Percentiles rank a stretch among this genome's conserved stretches.
Evolutionary conservation across 2,329 filamentous ascomycete species (phyloP).

Genomic region (Aspergillaceae sp.): DNA sequence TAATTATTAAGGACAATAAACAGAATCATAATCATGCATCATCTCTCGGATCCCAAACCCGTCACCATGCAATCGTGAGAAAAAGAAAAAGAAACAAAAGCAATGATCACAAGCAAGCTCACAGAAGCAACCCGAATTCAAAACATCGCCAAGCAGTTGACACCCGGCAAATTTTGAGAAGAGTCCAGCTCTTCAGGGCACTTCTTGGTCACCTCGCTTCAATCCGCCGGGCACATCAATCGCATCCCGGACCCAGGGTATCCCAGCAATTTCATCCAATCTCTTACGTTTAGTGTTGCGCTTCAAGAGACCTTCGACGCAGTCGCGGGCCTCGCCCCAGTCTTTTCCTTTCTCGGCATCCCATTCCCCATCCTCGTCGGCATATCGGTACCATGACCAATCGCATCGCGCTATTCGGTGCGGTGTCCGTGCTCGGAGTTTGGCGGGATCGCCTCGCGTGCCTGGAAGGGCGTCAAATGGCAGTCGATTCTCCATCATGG

Average conservation of each 20-base stretch:
- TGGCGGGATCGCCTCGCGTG: constrained; percentile 60
- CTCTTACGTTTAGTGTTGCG: constrained; percentile 71
- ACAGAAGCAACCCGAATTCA: background rate
- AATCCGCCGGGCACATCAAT: constrained; percentile 58
- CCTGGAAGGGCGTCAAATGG: constrained; percentile 87
- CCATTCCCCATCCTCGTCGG: constrained; percentile 77
- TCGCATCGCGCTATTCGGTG: constrained; percentile 94
- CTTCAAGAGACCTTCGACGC: constrained; percentile 77
- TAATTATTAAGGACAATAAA: background rate
- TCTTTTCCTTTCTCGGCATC: constrained; percentile 58
- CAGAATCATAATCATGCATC: constrained; percentile 2
- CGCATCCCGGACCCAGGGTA: constrained; percentile 67
- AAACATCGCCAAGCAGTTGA: background rate
- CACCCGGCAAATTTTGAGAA: background rate
- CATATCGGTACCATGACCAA: constrained; percentile 88
- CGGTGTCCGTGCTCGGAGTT: constrained; percentile 71
- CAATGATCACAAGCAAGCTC: constrained; percentile 1
- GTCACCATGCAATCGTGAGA: constrained; percentile 8
- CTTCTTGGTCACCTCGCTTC: constrained; percentile 45
- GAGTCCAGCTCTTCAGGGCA: constrained; percentile 30
- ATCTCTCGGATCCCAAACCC: constrained; percentile 1
- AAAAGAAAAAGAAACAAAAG: constrained; percentile 2
- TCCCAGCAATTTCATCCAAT: constrained; percentile 62
- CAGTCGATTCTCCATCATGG: constrained; percentile 81
- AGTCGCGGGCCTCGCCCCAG: constrained; percentile 65